These are phyloP conservation scores for Epichloe uncinata DNA, from an alignment of 2,329 filamentous ascomycete species.

Conservation along the genomic window DNA sequence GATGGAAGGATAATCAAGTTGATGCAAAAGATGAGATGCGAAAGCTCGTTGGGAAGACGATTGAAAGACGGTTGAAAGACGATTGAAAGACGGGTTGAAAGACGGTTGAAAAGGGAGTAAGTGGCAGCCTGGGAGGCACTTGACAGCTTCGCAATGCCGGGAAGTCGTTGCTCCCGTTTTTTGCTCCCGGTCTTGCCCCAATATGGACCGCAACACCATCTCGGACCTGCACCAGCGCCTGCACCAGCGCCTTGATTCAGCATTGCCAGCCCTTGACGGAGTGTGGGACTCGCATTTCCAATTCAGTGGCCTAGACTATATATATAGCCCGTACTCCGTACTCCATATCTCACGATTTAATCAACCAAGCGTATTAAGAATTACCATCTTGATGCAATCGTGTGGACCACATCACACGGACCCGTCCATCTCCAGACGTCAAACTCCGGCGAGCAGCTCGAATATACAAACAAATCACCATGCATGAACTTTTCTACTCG, in stretches of 20 bases:
- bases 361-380: slow-evolving; percentile 1
- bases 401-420: neutral
- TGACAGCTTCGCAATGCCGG: too few species aligned
- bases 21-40: too few species aligned
- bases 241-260: too few species aligned
- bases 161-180: too few species aligned
- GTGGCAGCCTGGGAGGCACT: too few species aligned
- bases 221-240: neutral
- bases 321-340: too few species aligned
- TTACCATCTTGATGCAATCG: slow-evolving; percentile 3
- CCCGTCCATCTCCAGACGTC: neutral
- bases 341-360: neutral
- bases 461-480: neutral
- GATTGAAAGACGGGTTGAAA: too few species aligned
- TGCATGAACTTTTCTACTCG: neutral
- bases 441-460: slow-evolving; percentile 3
- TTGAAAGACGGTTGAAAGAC: too few species aligned
- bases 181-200: neutral
- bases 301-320: neutral
- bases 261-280: too few species aligned
- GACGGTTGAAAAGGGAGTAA: too few species aligned
- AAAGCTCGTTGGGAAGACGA: too few species aligned
- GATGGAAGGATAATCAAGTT: too few species aligned
- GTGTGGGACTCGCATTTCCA: neutral
- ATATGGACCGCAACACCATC: neutral